Evolutionary conservation across 2,329 filamentous ascomycete genomes (phyloP).

Genomic region (Cytospora schulzeri): DNA sequence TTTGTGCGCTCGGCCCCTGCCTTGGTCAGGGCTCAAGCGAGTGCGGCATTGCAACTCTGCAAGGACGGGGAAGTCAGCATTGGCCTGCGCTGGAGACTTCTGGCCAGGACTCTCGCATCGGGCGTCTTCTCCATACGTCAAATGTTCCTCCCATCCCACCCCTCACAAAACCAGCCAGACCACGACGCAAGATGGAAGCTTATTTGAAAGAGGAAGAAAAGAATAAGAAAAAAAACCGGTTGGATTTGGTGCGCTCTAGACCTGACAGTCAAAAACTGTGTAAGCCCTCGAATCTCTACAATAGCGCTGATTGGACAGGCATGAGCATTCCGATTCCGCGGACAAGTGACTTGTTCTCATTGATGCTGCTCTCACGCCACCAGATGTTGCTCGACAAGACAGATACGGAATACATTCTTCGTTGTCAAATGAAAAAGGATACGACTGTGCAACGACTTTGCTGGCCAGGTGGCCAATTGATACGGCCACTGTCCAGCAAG

Average conservation of each 20-base stretch:
- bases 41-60: constrained; percentile 24
- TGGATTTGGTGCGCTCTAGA: constrained; percentile 8
- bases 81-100: not conserved
- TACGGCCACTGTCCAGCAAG: constrained; percentile 11
- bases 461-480: constrained; percentile 8
- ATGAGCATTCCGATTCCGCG: constrained; percentile 6
- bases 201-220: too few species aligned
- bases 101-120: not conserved
- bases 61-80: constrained; percentile 15
- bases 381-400: not conserved
- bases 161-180: not conserved
- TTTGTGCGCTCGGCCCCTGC: constrained; percentile 14
- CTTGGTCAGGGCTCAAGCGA: constrained; percentile 18
- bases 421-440: constrained; percentile 1
- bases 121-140: not conserved
- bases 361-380: constrained; percentile 2
- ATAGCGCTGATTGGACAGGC: not conserved
- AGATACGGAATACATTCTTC: not conserved
- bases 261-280: not conserved
- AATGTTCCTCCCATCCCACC: not conserved
- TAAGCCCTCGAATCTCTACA: not conserved
- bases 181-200: constrained; percentile 14
- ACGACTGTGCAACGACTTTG: constrained; percentile 10
- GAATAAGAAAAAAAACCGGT: too few species aligned
- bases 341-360: constrained; percentile 17